These are phyloP conservation scores for Hyaloscypha hepaticicola DNA, from an alignment of 495 filamentous ascomycete species.

Conservation along the genomic window DNA sequence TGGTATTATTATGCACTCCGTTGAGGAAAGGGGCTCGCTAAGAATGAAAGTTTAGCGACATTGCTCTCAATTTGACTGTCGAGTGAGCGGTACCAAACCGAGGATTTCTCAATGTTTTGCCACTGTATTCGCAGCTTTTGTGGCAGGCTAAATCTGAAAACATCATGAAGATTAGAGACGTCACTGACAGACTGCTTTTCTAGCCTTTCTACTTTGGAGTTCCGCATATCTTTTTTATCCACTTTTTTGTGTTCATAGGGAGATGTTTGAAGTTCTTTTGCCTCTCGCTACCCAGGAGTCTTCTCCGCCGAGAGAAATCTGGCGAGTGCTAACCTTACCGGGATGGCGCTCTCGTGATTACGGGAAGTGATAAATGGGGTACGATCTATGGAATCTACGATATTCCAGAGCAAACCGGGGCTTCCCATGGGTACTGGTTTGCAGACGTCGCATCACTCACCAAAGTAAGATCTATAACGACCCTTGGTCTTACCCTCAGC, in stretches of 20 bases:
- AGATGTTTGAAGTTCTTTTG: background rate
- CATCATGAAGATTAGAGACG: background rate
- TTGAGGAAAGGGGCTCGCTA: no score
- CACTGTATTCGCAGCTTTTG: background rate
- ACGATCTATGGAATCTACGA: slow-evolving; percentile 74
- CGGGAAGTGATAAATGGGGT: slow-evolving; percentile 64
- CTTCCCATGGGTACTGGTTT: slow-evolving; percentile 77
- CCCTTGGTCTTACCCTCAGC: no score
- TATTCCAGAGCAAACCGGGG: slow-evolving; percentile 71
- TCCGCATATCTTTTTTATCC: background rate
- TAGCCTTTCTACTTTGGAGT: background rate
- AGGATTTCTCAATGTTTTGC: no score
- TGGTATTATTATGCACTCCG: no score
- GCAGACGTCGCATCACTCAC: slow-evolving; percentile 61
- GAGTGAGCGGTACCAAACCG: no score
- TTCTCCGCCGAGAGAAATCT: background rate
- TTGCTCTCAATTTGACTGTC: no score
- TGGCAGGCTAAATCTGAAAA: background rate
- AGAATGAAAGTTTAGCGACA: no score
- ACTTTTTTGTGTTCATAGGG: background rate
- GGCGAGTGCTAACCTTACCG: background rate
- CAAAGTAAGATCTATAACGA: slow-evolving; percentile 57
- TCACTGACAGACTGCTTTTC: background rate
- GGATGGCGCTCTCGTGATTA: slow-evolving; percentile 58
- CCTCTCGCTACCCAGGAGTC: background rate